Percentiles rank a stretch among this genome's conserved stretches.
These are phyloP conservation scores for Wickerhamiella shivajii DNA, from an alignment of 805 yeast species.

Conservation along the genomic window DNA sequence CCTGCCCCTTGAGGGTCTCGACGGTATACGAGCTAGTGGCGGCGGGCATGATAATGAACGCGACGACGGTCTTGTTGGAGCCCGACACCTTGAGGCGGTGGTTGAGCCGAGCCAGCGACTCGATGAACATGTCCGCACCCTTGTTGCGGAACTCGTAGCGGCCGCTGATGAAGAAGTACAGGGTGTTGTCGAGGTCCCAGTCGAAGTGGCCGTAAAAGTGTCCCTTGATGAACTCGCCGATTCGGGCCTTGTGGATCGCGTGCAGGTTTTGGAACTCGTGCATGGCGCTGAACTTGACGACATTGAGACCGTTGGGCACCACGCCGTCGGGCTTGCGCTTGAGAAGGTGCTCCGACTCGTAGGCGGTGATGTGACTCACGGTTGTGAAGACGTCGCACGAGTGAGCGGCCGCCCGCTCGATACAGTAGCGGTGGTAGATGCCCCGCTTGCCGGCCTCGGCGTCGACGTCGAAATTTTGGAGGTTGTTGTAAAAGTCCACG, in stretches of 20 bases:
- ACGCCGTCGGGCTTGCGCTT: slow-evolving; percentile 97
- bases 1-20: slow-evolving; percentile 91
- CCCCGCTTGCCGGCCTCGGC: slow-evolving; percentile 98
- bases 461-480: slow-evolving; percentile 82
- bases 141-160: slow-evolving; percentile 93
- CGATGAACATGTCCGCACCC: slow-evolving; percentile 92
- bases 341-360: slow-evolving; percentile 79
- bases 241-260: slow-evolving; percentile 79
- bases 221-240: slow-evolving; percentile 88
- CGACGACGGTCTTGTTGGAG: slow-evolving; percentile 85
- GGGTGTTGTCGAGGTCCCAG: slow-evolving; percentile 83
- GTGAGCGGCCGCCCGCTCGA: slow-evolving; percentile 93
- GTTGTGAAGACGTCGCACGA: slow-evolving; percentile 95
- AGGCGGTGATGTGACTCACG: slow-evolving; percentile 94
- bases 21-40: slow-evolving; percentile 86
- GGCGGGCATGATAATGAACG: slow-evolving; percentile 97
- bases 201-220: slow-evolving; percentile 95
- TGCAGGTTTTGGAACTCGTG: slow-evolving; percentile 97
- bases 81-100: slow-evolving; percentile 69
- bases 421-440: slow-evolving; percentile 90
- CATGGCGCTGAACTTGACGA: slow-evolving; percentile 89
- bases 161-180: slow-evolving; percentile 93
- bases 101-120: slow-evolving; percentile 80
- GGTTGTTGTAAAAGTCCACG: slow-evolving; percentile 87
- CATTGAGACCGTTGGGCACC: slow-evolving; percentile 90